Base-by-base conservation (phyloP, 73 alveolate genomes). In the Paramecium pentaurelia region DNA sequence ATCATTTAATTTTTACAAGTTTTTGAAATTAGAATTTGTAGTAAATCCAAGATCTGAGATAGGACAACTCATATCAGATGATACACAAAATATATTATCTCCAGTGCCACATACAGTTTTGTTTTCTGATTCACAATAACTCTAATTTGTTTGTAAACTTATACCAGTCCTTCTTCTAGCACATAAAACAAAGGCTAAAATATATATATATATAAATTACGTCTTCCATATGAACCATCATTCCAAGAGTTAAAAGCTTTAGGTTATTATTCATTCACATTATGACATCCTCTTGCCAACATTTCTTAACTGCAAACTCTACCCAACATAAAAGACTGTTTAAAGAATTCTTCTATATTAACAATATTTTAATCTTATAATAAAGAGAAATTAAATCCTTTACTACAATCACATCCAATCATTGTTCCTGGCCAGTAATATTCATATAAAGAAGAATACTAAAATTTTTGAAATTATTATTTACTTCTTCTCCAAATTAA, bases 371-470 rank as follows among this genome's bases (percentile, higher is more conserved):
- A 16, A 49, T 49, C 8, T 4, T 10, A 11, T 28, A 38, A 77
- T 8, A 8, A 14, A n/a, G n/a, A 5, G 22, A 44, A 42, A 18
- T 42, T 28, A 47, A 45, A 25, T 38, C 38, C 58, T 80, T 80
- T 3, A 11, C 77, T 80, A 47, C 91, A 80, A 80, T 80, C 91
- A 80, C 91, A 80, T 49, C 91, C 75, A 14, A 45, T 42, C 14
- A 9, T 44, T n/a, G 91, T 80, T 22, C 91, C 91, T n/a, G 77
- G 77, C 91, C 91, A 80, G 16, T 42, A 27, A 47, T 80, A 80
- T 80, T 40, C 73, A 45, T 16, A 80, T 45, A 80, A 47, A 14
- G 91, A 44, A 49, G 77, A 18, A 80, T 80, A 80, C 91, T 80
- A 80, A 22, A 28, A 40, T 38, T 11, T n/a, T n/a, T 12, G 12